Evolutionary conservation across 768 basidiomycete genomes (phyloP), one percentile per base, ranked within the genome.

Genomic region (Rhodotorula babjevae): DNA sequence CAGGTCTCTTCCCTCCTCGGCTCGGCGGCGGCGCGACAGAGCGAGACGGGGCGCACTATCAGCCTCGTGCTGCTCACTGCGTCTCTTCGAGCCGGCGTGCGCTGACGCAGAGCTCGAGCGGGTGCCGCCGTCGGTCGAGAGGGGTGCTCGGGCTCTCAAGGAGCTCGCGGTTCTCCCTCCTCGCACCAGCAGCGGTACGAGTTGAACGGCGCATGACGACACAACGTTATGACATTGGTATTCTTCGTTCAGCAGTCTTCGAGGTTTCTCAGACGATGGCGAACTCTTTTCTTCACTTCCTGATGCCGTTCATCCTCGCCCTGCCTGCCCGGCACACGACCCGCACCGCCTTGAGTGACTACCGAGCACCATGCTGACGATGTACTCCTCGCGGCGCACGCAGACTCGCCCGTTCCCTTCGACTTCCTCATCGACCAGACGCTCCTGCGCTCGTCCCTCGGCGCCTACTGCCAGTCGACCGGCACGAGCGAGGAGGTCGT

Each of bases 401-500:
- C 67, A 52, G 74, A 67, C 5, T 62, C 87, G 66, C 87, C 90
- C 0, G 84, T 95, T 6, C 94, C 93, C 0, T 97, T 97, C 79
- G 94, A 99, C 81, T 98, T 97, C 81, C 81, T 99, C 58, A 84
- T 96, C 57, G 69, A 73, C 65, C 71, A 68, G 58, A 62, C 69
- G 27, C 85, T 97, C 21, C 80, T 97, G 6, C 83, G 90, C 59
- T 84, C 85, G 0, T 87, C 84, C 40, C 79, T 99, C 40, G 87
- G 84, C 21, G 88, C 88, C 76, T 78, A 73, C 60, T 74, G 76
- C 63, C 55, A 53, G 10, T 87, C 87, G 76, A 86, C 88, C 78
- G 87, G 86, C 2, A 83, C 88, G 57, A 88, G 87, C 36, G 89
- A 91, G 89, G 92, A 94, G 85, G 90, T 92, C 81, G 92, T 90